Base-by-base conservation (phyloP, 2,329 filamentous ascomycete genomes). In the Ceratocystis albifundus region DNA sequence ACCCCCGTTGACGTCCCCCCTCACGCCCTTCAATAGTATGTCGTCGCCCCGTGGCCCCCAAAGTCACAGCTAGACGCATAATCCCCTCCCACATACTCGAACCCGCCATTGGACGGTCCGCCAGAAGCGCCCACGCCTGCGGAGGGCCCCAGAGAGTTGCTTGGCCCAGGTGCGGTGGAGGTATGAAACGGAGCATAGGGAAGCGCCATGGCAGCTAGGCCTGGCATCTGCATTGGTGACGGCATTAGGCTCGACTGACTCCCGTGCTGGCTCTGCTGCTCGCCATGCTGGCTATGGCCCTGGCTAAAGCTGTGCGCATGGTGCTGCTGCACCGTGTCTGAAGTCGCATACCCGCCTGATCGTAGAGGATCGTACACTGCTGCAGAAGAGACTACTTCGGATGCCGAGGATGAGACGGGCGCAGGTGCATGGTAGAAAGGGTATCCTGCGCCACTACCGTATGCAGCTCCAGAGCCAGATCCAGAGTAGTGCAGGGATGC, bases 11-110 rank as follows among this genome's bases (percentile, higher is more conserved):
- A 32, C 53, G 2, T 28, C 53, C 28, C 53, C 28, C 50, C 15
- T n/a, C 30, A 10, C 45, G 45, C 45, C 45, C 48, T 8, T 25
- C 7, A 25, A 53, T 68, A 62, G 30, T 68, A 68, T 46, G 63
- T 25, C 30, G 22, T 36, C 2, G 53, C 30, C 28, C 65, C 64
- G 12, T 53, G 30, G 6, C 50, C 45, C 7, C 30, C 63, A 62
- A 59, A 65, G n/a, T 59, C 55, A n/a, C 55, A 57, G 3, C 46
- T 50, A 22, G 44, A 53, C 44, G 50, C 7, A 48, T 67, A 65
- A 5, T 62, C 61, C 41, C 44, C 62, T 22, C 62, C 55, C n/a
- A 64, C 62, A 67, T 64, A 67, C 22, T 67, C 59, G 59, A 66
- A 66, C 6, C 48, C 59, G 1, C 59, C 6, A 22, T 25, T 45